Base-by-base conservation (phyloP, 257 asterid species). In the Anisodus tanguticus region DNA sequence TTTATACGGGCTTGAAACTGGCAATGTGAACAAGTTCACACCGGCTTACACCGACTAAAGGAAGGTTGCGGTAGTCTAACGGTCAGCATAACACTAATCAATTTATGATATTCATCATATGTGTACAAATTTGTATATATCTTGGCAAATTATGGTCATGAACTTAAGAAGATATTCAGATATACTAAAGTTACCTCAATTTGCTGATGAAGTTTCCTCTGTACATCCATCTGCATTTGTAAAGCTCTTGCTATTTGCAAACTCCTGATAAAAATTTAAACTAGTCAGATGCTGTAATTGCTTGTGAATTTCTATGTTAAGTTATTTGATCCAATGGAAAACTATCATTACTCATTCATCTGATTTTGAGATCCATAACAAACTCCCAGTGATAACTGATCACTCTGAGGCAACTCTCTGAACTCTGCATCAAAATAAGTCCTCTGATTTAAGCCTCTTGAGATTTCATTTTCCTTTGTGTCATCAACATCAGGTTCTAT, bases 171-270 rank as follows among this genome's bases (percentile, higher is more conserved):
- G 6, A 31, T 5, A 19, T 31, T 62, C 45, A 58, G 17, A 19
- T 81, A 4, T 7, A 5, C 39, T 17, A 39, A 78, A 26, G 70
- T 81, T 89, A 95, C 98, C 98, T 95, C 95, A 67, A 95, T 92
- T 74, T 95, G 99, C 85, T 95, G 97, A 58, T 91, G 92, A 57
- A 96, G 97, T 81, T 96, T 93, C 85, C 90, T 93, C 88, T 95
- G 97, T 81, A 95, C 98, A 72, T 94, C 99, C 99, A 92, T 94
- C 87, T 93, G 99, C 89, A 94, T 72, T 85, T 94, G 94, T 79
- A 93, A 79, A 86, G 98, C 95, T 77, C 88, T 86, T 16, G 95
- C 85, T 45, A 93, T 89, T 86, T 93, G 90, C 84, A 57, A 67
- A 82, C 91, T 89, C 86, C 93, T 91, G 90, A 81, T 58, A 80